Conservation (phyloP, 1,284 basidiomycete genomes). For the Irpex lacteus region DNA sequence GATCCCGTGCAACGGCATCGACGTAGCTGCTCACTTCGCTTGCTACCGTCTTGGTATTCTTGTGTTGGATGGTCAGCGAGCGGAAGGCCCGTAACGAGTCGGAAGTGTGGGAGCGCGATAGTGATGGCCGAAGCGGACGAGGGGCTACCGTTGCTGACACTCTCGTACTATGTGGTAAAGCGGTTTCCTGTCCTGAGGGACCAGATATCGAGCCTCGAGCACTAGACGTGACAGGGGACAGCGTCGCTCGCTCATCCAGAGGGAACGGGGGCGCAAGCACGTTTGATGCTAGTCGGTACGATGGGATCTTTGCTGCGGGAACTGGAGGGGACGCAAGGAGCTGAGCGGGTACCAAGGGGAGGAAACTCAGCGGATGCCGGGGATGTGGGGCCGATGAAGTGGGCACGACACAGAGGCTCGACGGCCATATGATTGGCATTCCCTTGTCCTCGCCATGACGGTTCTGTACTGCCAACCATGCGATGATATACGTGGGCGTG, state of each 20-base stretch:
- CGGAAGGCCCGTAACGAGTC: constrained; percentile 32
- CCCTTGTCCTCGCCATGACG: constrained; percentile 77
- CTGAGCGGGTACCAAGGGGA: constrained; percentile 64
- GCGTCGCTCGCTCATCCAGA: background rate
- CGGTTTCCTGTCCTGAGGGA: background rate
- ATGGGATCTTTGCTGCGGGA: constrained; percentile 22
- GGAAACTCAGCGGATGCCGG: constrained; percentile 46
- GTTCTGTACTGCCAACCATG: constrained; percentile 71
- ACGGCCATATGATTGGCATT: constrained; percentile 68
- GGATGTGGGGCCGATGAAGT: constrained; percentile 35
- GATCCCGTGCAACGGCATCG: constrained; percentile 65
- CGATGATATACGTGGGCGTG: constrained; percentile 48
- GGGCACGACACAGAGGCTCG: constrained; percentile 50
- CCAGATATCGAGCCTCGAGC: background rate
- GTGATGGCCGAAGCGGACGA: constrained; percentile 6
- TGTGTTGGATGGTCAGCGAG: constrained; percentile 27
- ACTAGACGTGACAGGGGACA: background rate
- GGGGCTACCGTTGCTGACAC: background rate
- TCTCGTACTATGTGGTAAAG: background rate
- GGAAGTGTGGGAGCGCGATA: constrained; percentile 33
- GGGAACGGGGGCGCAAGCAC: constrained; percentile 1
- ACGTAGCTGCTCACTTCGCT: constrained; percentile 63
- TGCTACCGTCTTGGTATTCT: constrained; percentile 46
- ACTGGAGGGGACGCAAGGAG: constrained; percentile 60
- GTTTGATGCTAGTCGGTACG: constrained; percentile 14